Conservation (phyloP, 371 early-diverging fungal species). For the Amoeboaphelidium occidentale region DNA sequence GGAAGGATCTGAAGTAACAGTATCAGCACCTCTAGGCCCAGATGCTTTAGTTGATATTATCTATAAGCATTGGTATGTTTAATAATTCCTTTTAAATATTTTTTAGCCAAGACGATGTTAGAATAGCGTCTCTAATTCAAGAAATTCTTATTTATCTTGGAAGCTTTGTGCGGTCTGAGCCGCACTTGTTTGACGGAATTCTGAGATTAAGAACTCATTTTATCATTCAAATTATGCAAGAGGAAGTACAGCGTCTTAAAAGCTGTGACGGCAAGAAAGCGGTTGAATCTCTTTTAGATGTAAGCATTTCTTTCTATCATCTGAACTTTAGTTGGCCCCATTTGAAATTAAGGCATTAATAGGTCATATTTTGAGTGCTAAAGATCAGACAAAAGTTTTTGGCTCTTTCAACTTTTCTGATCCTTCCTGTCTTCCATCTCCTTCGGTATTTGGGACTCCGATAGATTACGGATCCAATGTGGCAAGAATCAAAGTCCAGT, state of each 20-base stretch:
- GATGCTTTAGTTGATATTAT: constrained; percentile 36
- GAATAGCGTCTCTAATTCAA: constrained; percentile 59
- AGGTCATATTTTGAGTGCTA: constrained; percentile 40
- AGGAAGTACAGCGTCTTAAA: constrained; percentile 46
- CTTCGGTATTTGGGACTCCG: neutral
- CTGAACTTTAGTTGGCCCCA: constrained; percentile 19
- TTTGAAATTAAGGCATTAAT: constrained; percentile 50
- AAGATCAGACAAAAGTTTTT: constrained; percentile 5
- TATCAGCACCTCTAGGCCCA: constrained; percentile 35
- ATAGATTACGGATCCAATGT: too few relatives aligned
- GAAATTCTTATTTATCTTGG: constrained; percentile 57
- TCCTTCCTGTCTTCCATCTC: neutral
- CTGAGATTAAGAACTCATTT: constrained; percentile 51
- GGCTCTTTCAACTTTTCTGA: neutral
- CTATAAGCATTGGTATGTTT: constrained; percentile 20
- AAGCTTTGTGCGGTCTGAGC: constrained; percentile 36
- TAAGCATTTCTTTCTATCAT: constrained; percentile 7
- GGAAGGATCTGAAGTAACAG: constrained; percentile 30
- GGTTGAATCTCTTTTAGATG: constrained; percentile 48
- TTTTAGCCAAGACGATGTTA: constrained; percentile 32
- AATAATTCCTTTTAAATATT: constrained; percentile 5
- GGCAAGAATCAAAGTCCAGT: constrained; percentile 31
- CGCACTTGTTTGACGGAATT: constrained; percentile 53
- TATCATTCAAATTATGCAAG: constrained; percentile 56
- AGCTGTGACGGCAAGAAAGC: constrained; percentile 51